phyloP scores from a whole-genome alignment of 2,329 filamentous ascomycete genomes.

The Trichoderma sp. region DNA sequence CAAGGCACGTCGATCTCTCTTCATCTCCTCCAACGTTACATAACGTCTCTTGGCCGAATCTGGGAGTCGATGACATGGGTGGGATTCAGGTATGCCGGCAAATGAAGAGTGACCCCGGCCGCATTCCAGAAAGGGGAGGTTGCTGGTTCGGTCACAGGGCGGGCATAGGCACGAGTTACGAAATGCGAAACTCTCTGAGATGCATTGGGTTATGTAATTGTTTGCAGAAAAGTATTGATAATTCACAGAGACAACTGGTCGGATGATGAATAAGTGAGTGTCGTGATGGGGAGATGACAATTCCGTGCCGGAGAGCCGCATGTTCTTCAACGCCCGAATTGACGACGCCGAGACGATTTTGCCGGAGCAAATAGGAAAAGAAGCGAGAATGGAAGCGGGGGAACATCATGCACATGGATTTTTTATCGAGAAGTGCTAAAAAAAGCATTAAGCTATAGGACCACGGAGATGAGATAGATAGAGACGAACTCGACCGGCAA shows the following conservation, averaged over 20 bases:
- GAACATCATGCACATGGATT: not conserved
- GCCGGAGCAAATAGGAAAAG: not conserved
- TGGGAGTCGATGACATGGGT: not conserved
- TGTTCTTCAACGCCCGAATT: not conserved
- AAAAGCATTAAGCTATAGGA: slow-evolving; percentile 16
- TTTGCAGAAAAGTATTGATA: not conserved
- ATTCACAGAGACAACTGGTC: not conserved
- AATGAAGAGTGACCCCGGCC: slow-evolving; percentile 5
- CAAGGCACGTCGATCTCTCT: not conserved
- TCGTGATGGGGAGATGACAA: not conserved
- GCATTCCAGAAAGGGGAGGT: slow-evolving; percentile 14
- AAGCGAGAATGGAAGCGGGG: not conserved
- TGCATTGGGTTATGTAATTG: not conserved
- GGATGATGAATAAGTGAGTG: not conserved
- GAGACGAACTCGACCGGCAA: not conserved
- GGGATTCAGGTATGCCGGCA: slow-evolving; percentile 19
- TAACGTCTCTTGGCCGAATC: not conserved
- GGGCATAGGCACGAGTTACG: not conserved
- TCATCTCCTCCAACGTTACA: not conserved
- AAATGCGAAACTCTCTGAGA: not conserved
- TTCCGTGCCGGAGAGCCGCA: not conserved
- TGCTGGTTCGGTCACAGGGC: not conserved
- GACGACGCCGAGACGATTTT: not conserved
- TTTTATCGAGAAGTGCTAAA: not conserved
- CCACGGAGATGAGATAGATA: slow-evolving; percentile 11